A percentile compares a stretch with the other conserved stretches of the same genome.
Evolutionary conservation across 2,329 filamentous ascomycete genomes (phyloP).

Genomic region (Cladosporium halotolerans): DNA sequence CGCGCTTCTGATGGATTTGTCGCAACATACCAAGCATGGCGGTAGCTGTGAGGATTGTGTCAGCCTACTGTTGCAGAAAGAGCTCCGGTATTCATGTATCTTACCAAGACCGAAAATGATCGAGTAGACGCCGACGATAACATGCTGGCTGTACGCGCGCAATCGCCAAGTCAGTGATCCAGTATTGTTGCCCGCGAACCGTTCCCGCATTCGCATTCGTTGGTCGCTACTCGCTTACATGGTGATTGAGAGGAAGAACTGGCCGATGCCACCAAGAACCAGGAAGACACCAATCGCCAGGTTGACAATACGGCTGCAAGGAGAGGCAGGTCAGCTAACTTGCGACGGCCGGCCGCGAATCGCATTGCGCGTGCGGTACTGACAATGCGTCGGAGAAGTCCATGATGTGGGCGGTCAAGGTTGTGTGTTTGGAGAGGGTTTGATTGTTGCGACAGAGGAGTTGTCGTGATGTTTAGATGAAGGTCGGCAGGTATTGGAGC

Average conservation of each 20-base stretch:
- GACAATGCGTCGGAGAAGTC: slow-evolving; percentile 91
- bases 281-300: slow-evolving; percentile 80
- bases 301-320: slow-evolving; percentile 82
- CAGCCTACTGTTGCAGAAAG: background rate
- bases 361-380: slow-evolving; percentile 34
- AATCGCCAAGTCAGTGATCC: background rate
- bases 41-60: slow-evolving; percentile 47
- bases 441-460: too few relatives aligned
- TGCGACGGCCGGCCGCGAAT: background rate
- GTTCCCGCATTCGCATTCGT: background rate
- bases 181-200: background rate
- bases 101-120: slow-evolving; percentile 83
- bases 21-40: slow-evolving; percentile 43
- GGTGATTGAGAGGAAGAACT: slow-evolving; percentile 58
- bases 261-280: slow-evolving; percentile 72
- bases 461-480: too few relatives aligned
- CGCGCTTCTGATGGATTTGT: background rate
- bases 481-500: too few relatives aligned
- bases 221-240: slow-evolving; percentile 47
- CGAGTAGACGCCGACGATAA: slow-evolving; percentile 80
- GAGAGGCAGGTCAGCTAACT: slow-evolving; percentile 3
- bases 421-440: background rate
- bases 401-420: slow-evolving; percentile 51
- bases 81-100: slow-evolving; percentile 22
- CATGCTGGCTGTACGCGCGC: slow-evolving; percentile 49